Evolutionary conservation across 139 green algal genomes (phyloP).

Genomic region (Chlamydomonas sp.): DNA sequence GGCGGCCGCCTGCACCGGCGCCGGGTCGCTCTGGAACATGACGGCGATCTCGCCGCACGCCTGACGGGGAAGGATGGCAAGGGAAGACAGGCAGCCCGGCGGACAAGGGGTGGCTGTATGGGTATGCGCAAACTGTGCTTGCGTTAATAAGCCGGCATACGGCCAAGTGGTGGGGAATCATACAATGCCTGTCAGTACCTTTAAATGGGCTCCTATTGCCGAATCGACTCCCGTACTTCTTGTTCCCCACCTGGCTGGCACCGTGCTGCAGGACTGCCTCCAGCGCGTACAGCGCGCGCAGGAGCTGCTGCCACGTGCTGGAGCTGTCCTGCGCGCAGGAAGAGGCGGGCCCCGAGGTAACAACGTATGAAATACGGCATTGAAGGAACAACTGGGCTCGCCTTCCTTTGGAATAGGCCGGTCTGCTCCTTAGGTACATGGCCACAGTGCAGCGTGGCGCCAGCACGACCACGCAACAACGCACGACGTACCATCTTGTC

Average conservation of each 20-base stretch:
- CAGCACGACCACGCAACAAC: background rate
- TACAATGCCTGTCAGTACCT: background rate
- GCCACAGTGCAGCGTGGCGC: no score
- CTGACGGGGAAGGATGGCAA: background rate
- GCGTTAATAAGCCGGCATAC: no score
- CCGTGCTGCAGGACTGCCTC: constrained; percentile 74
- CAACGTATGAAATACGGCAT: no score
- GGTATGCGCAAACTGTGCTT: no score
- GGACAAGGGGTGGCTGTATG: no score
- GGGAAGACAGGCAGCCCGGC: no score
- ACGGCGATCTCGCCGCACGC: constrained; percentile 74
- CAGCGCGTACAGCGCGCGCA: constrained; percentile 78
- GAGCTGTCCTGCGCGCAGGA: constrained; percentile 38
- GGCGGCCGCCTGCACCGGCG: constrained; percentile 41
- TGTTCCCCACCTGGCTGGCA: constrained; percentile 43
- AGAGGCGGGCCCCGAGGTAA: no score
- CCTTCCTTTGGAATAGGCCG: no score
- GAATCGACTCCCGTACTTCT: background rate
- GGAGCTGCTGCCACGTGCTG: constrained; percentile 67
- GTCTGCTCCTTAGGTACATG: no score
- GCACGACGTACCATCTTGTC: constrained; percentile 70
- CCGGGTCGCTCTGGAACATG: constrained; percentile 76
- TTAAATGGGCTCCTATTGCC: background rate
- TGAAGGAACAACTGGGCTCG: no score
- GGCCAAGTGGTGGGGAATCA: no score